Evolutionary conservation across 306 rosid species (phyloP), one percentile per base, ranked within the genome.

Genomic region (Arachis hypogaea): DNA sequence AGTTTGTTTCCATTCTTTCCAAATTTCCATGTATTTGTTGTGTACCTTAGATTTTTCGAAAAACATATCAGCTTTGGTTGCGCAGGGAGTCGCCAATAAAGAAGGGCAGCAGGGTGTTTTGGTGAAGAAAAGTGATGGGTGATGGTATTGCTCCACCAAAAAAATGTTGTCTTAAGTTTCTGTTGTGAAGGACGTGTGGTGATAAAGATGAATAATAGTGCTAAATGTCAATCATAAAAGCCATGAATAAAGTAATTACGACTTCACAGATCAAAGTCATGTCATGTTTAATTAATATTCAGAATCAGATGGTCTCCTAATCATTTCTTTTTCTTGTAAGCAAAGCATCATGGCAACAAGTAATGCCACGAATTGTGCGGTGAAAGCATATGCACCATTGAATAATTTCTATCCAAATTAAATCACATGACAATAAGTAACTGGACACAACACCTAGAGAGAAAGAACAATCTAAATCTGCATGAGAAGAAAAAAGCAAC

Each of bases 311-410:
- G n/a, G 29, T 22, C 66, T 73, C 9, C 9, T 18, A 28, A 60
- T 59, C 8, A 73, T 61, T 58, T 0, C 30, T 46, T 47, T 61
- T 62, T 10, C 71, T 62, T 57, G 68, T 29, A 11, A 52, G 44
- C 22, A 65, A 66, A 66, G 70, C 59, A 73, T 73, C 59, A 63
- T 11, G 11, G 29, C 46, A 56, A 63, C 66, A 49, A 16, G 65
- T 69, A 75, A 74, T 51, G 86, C 72, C 76, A 69, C 69, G 57
- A 46, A 73, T 78, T 30, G 43, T 67, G 73, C 77, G 57, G 63
- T 46, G 58, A 45, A 30, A 16, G 63, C 77, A 82, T 82, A 78
- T 82, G 80, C 73, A 59, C 57, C 45, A 6, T 61, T 55, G 56
- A 42, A 69, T 2, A 46, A 9, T 70, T 70, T 70, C 14, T 64